phyloP scores from a whole-genome alignment of 2,329 filamentous ascomycete genomes.

The Juglanconis oblonga region DNA sequence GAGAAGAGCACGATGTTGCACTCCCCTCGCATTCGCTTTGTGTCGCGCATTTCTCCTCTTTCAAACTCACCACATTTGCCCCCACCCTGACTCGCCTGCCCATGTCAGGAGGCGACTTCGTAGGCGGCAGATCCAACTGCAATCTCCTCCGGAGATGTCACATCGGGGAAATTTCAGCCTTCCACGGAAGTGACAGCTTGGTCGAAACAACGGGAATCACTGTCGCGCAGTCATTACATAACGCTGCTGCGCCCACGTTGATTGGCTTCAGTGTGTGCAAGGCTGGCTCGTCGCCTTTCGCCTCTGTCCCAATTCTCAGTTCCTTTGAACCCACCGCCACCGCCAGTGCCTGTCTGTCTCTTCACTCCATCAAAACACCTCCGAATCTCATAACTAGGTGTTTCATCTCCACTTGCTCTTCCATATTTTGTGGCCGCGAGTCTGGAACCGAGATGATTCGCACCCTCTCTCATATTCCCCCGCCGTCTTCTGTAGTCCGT shows the following conservation, averaged over 20 bases:
- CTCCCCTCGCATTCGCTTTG: neutral
- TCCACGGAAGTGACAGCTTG: neutral
- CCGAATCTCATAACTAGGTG: neutral
- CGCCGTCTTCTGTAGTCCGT: neutral
- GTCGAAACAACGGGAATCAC: neutral
- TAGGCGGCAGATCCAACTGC: neutral
- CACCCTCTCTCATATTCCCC: neutral
- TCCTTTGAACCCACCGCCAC: too few species aligned
- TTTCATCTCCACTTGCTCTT: neutral
- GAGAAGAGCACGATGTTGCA: neutral
- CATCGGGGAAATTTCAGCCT: neutral
- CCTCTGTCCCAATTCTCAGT: too few species aligned
- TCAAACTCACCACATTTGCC: neutral
- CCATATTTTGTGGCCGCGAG: neutral
- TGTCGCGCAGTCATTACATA: neutral
- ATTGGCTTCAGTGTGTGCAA: neutral
- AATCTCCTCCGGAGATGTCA: neutral
- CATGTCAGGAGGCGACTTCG: neutral
- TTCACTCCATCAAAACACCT: neutral
- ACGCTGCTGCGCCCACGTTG: neutral
- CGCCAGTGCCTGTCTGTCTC: too few species aligned
- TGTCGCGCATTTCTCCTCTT: neutral
- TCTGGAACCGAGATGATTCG: neutral
- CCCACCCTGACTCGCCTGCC: neutral
- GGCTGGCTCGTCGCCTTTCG: slow-evolving; percentile 12